Base-by-base conservation (phyloP, 2,329 filamentous ascomycete species). In the Cytospora chrysosperma region DNA sequence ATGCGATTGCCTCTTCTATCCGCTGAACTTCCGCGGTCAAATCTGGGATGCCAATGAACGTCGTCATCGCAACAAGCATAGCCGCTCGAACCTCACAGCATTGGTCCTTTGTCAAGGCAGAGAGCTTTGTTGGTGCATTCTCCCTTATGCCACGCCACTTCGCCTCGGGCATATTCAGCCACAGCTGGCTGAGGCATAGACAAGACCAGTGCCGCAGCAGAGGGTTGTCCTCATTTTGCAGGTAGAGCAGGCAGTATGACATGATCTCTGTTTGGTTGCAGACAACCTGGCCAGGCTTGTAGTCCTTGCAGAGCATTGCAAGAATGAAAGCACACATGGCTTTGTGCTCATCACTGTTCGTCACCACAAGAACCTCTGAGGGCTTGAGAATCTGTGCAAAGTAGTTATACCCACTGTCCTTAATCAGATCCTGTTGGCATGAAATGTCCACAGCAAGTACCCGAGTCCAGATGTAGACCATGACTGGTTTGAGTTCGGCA, bases 401-500 rank as follows among this genome's bases (percentile, higher is more conserved):
- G 77, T 99, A 99, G 71, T 92, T 92, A 72, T 97, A 98, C 8
- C 95, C 95, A 71, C 93, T 97, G 73, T 99, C 95, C 76, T 98
- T 98, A 70, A 98, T 87, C 15, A 99, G 81, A 74, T 99, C 95
- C 67, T 89, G 88, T 75, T 99, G 95, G 72, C 95, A 97, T 1
- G 91, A 92, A 65, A 95, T 88, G 72, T 99, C 95, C 7, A 99
- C 95, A 9, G 95, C 95, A 68, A 99, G 86, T 51, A 99, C 92
- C 56, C 95, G 87, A 7, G 95, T 93, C 95, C 95, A 99, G 67
- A 99, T 99, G 75, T 98, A 99, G 6, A 99, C 93, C 95, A 99
- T 98, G 65, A 98, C 93, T 0, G 95, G 94, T 73, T 98, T 98
- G 66, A 99, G 79, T 75, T 99, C 95, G 54, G 92, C 86, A 0